Evolutionary conservation across 306 rosid genomes (phyloP), one percentile per base, ranked within the genome.

Genomic region (Vigna nakashimae): DNA sequence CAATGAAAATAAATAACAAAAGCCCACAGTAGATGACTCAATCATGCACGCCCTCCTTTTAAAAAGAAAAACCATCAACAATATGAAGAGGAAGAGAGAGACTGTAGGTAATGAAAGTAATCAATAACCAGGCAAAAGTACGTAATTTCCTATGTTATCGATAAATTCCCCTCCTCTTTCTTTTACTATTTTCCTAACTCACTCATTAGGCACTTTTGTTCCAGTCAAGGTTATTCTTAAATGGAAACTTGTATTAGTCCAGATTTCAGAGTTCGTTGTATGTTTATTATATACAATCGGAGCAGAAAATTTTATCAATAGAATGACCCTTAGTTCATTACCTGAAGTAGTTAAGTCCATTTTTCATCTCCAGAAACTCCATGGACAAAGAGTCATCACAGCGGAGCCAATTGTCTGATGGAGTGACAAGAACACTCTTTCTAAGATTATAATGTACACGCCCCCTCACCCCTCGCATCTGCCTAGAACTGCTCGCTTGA

Each of bases 311-410:
- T 18, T 60, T 73, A 42, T 42, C 13, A 78, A 52, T 18, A 11
- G 50, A 73, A 75, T 65, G 67, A 70, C 38, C 59, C 36, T 72
- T 82, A 87, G 51, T 51, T 68, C 57, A 79, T 80, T 86, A 92
- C 98, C 92, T 87, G 50, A 92, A 92, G 89, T 90, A 84, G 55
- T 83, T 86, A 82, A 77, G 85, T 72, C 93, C 98, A 16, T 88
- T 89, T 78, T 75, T 84, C 28, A 80, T 79, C 73, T 86, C 88
- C 75, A 89, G 85, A 82, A 85, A 89, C 71, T 91, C 90, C 99
- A 95, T 92, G 75, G 93, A 89, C 68, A 95, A 79, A 81, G 99
- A 90, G 34, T 96, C 96, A 65, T 91, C 97, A 91, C 96, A 95
- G 36, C 93, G 96, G 65, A 83, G 88, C 98, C 98, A 94, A 83